Conservation (phyloP, 805 yeast genomes). For the Starmerella cellae region DNA sequence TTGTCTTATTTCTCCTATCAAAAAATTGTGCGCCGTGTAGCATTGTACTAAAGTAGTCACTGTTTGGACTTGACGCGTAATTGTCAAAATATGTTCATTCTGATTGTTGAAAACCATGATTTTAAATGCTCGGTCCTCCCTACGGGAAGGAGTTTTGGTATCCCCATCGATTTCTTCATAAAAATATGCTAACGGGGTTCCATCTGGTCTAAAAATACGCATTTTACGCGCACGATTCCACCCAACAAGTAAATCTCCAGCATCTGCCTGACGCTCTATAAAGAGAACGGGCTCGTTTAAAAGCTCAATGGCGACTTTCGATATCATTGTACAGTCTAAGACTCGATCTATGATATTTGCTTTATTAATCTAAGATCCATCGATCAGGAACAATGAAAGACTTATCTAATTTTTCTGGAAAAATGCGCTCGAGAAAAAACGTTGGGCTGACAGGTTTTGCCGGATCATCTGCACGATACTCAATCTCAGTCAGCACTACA, state of each 20-base stretch:
- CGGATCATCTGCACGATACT: no score
- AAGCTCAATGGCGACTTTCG: slow-evolving; percentile 31
- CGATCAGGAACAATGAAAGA: no score
- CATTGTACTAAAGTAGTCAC: slow-evolving; percentile 81
- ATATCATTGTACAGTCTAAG: no score
- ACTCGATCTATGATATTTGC: no score
- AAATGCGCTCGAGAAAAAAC: no score
- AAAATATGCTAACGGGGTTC: slow-evolving; percentile 51
- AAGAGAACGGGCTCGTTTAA: slow-evolving; percentile 72
- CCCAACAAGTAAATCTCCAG: slow-evolving; percentile 75
- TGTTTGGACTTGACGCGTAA: slow-evolving; percentile 71
- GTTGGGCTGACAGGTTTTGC: no score
- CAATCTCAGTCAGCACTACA: no score
- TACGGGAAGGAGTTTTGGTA: slow-evolving; percentile 60
- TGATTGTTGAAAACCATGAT: slow-evolving; percentile 27
- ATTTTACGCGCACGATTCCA: slow-evolving; percentile 22
- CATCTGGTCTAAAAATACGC: background rate
- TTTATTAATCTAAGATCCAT: no score
- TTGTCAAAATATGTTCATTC: slow-evolving; percentile 31
- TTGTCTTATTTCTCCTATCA: slow-evolving; percentile 78
- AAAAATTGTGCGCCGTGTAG: slow-evolving; percentile 41
- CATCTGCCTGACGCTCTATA: slow-evolving; percentile 76
- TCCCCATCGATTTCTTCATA: slow-evolving; percentile 68
- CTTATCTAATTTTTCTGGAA: no score
- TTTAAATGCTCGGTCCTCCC: slow-evolving; percentile 65